Base-by-base conservation (phyloP, 1,284 basidiomycete species). In the Somion occarium region DNA sequence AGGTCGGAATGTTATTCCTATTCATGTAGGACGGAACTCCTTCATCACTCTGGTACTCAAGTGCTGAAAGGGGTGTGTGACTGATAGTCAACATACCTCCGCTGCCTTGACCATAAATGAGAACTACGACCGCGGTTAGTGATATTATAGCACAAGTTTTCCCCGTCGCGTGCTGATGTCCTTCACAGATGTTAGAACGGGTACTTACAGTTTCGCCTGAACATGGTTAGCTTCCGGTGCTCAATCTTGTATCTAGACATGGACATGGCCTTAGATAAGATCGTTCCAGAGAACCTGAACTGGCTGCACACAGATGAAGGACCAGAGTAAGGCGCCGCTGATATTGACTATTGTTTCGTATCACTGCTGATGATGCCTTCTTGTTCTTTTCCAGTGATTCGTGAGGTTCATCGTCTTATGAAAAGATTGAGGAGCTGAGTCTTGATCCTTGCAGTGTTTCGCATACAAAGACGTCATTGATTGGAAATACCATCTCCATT, bases 221-320 rank as follows among this genome's bases (percentile, higher is more conserved):
- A 4, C 11, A 24, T 5, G 3, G 20, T 13, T 4, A 56, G 7
- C 18, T 18, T 22, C 39, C 38, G 30, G 48, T 52, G 22, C 49
- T n/a, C 34, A 25, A 38, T 44, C 30, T 46, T 64, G n/a, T 51
- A 37, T 43, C 48, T 26, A 89, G 87, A 90, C 60, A 89, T 91
- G 88, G 80, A 86, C 59, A 91, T 88, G 84, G 87, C 88, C 30
- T 72, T 97, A 15, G 94, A 97, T 69, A 79, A 72, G 25, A 84
- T 94, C 53, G 92, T 98, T 1, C 94, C 94, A 0, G 93, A 97
- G 66, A 78, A 67, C 20, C 72, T 96, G n/a, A 73, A 83, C 18
- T 97, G 93, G 93, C 72, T 75, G 46, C 94, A 97, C 68, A 92
- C 85, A 2, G 91, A 93, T 64, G 93, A 96, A 72, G 93, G 91